A percentile compares a stretch with the other conserved stretches of the same genome.
Conservation (phyloP, 495 filamentous ascomycete genomes). For the Hypomontagnella monticulosa region DNA sequence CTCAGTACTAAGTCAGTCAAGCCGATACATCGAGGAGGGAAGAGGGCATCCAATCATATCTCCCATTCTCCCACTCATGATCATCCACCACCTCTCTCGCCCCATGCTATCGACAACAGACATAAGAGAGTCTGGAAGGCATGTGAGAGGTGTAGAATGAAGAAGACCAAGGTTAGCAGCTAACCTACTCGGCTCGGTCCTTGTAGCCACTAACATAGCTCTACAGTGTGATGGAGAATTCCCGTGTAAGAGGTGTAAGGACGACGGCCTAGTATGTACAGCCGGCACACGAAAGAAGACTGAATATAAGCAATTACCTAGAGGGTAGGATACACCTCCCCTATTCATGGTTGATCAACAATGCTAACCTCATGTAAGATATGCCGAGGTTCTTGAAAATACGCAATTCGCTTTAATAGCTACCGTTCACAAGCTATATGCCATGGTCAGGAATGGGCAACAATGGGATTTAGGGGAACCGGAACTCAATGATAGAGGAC, state of each 20-base stretch:
- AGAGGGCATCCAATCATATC: constrained; percentile 41
- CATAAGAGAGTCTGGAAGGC: constrained; percentile 76
- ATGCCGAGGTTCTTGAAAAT: constrained; percentile 67
- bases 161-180: constrained; percentile 71
- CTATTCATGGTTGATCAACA: not conserved
- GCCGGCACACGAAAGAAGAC: constrained; percentile 67
- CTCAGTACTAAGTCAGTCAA: constrained; percentile 46
- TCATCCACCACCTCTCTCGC: constrained; percentile 44
- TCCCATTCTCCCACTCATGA: constrained; percentile 48
- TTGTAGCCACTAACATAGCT: constrained; percentile 13
- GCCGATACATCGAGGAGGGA: constrained; percentile 46
- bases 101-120: constrained; percentile 55
- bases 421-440: constrained; percentile 67
- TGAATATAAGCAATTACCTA: constrained; percentile 66
- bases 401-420: constrained; percentile 65
- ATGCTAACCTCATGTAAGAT: constrained; percentile 50
- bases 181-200: not conserved
- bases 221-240: constrained; percentile 72
- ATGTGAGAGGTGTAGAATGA: constrained; percentile 75
- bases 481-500: constrained; percentile 64
- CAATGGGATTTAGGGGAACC: constrained; percentile 65
- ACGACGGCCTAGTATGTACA: constrained; percentile 66
- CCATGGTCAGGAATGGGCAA: constrained; percentile 64
- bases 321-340: constrained; percentile 51
- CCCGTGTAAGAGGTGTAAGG: constrained; percentile 73